Conservation (phyloP, 2,329 filamentous ascomycete species). For the Cladorrhinum sp. region DNA sequence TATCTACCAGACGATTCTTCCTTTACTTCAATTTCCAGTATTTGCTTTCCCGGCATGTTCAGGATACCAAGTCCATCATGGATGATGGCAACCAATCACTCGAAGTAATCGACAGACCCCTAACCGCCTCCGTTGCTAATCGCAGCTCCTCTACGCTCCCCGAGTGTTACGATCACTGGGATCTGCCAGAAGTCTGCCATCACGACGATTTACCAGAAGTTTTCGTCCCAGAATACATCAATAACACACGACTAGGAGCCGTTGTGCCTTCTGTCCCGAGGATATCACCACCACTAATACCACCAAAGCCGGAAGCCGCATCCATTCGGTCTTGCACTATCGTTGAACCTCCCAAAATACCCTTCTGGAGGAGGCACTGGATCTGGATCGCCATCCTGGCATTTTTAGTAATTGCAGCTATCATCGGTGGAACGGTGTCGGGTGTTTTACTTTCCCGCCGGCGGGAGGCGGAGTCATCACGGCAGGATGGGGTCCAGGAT, state of each 20-base stretch:
- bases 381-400: background rate
- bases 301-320: background rate
- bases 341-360: background rate
- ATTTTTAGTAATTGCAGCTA: background rate
- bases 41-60: background rate
- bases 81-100: background rate
- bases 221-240: background rate
- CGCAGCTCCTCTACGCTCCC: background rate
- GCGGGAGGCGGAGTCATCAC: background rate
- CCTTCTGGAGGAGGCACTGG: background rate
- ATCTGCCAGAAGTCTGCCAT: background rate
- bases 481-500: no score
- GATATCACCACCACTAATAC: background rate
- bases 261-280: background rate
- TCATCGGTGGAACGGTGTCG: background rate
- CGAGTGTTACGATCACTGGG: background rate
- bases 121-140: background rate
- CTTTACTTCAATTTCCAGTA: background rate
- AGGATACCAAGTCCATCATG: background rate
- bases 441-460: background rate
- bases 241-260: background rate
- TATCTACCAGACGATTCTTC: background rate
- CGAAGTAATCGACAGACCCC: background rate
- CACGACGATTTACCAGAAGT: conserved; percentile 1
- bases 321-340: background rate